Percentiles rank a stretch among this genome's conserved stretches.
phyloP scores from a whole-genome alignment of 164 flowering plant genomes.

The Euptelea pleiosperma region DNA sequence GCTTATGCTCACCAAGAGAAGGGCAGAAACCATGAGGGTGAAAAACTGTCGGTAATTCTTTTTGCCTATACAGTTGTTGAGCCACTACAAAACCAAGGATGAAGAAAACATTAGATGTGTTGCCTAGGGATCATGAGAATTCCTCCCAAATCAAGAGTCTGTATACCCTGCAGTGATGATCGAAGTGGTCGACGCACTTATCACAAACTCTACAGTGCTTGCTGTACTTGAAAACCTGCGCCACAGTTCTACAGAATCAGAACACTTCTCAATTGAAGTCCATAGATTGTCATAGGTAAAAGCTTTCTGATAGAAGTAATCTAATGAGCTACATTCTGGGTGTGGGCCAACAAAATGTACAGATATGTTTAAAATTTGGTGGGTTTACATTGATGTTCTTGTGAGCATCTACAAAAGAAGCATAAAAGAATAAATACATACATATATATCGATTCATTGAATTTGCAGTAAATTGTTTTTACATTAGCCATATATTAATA shows the following conservation, averaged over 20 bases:
- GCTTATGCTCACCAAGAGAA: constrained; percentile 75
- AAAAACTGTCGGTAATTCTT: constrained; percentile 87
- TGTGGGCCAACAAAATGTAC: too few relatives aligned
- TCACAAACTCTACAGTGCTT: constrained; percentile 99
- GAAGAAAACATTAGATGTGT: constrained; percentile 13
- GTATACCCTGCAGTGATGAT: constrained; percentile 98
- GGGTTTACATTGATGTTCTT: neutral
- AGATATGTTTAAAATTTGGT: too few relatives aligned
- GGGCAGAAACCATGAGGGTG: constrained; percentile 82
- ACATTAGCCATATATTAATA: too few relatives aligned
- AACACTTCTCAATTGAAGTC: neutral
- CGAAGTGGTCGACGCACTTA: constrained; percentile 93
- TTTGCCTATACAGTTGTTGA: constrained; percentile 94
- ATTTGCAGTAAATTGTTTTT: too few relatives aligned
- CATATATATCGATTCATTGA: too few relatives aligned
- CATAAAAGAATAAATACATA: too few relatives aligned
- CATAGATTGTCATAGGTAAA: neutral
- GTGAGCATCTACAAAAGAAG: too few relatives aligned
- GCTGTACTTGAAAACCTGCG: constrained; percentile 95
- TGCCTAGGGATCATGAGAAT: neutral
- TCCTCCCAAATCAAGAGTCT: constrained; percentile 7
- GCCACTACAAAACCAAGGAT: constrained; percentile 77
- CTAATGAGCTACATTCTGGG: neutral
- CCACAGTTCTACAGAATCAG: constrained; percentile 5
- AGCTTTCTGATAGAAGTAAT: neutral